These are phyloP conservation scores for Lipomyces orientalis DNA, from an alignment of 805 yeast species.

Conservation along the genomic window DNA sequence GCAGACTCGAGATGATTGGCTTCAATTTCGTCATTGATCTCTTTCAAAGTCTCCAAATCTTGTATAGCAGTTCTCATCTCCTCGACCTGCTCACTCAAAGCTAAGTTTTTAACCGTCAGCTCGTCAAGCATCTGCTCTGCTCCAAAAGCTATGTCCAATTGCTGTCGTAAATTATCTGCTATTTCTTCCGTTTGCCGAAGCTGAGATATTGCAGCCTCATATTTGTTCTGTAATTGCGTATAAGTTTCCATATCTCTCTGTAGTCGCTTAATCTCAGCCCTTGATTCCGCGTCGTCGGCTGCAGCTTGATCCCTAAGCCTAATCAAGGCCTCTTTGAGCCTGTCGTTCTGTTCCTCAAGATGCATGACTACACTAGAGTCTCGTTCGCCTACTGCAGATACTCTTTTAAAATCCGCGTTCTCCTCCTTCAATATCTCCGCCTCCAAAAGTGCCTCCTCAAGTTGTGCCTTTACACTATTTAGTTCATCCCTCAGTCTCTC, in stretches of 20 bases:
- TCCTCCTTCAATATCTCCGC: slow-evolving; percentile 42
- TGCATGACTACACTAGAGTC: slow-evolving; percentile 8
- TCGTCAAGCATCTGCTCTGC: slow-evolving; percentile 49
- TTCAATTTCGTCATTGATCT: slow-evolving; percentile 59
- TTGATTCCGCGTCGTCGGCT: slow-evolving; percentile 37
- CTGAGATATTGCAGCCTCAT: slow-evolving; percentile 16
- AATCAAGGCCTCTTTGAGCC: slow-evolving; percentile 53
- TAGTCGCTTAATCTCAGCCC: slow-evolving; percentile 34
- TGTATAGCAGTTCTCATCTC: slow-evolving; percentile 51
- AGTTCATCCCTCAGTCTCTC: slow-evolving; percentile 41
- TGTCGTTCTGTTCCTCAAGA: slow-evolving; percentile 46
- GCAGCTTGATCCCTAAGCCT: slow-evolving; percentile 44
- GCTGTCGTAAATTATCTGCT: slow-evolving; percentile 40
- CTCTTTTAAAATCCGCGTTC: slow-evolving; percentile 25
- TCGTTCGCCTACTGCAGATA: slow-evolving; percentile 2
- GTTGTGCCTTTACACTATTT: slow-evolving; percentile 28
- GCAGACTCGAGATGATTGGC: slow-evolving; percentile 53
- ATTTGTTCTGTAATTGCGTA: slow-evolving; percentile 12
- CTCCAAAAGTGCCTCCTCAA: slow-evolving; percentile 41
- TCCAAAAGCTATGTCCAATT: slow-evolving; percentile 45
- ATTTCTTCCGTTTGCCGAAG: slow-evolving; percentile 29
- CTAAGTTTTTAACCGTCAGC: slow-evolving; percentile 49
- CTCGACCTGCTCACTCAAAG: slow-evolving; percentile 47
- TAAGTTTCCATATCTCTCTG: slow-evolving; percentile 28
- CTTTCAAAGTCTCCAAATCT: slow-evolving; percentile 60